These are phyloP conservation scores for Penicillium sp. DNA, from an alignment of 2,329 filamentous ascomycete genomes.

Conservation along the genomic window DNA sequence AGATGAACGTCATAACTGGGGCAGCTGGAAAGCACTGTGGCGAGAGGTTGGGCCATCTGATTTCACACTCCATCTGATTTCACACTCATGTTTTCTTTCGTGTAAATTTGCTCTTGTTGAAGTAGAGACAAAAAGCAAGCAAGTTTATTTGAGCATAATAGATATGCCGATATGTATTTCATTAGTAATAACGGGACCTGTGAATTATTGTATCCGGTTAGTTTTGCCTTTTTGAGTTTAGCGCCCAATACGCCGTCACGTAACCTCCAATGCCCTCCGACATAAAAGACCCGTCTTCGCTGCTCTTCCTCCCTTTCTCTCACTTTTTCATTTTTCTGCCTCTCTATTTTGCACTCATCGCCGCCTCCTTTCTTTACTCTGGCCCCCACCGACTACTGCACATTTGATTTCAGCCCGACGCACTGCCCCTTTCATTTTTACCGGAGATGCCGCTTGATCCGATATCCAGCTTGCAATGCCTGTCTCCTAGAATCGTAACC, in stretches of 20 bases:
- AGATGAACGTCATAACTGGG: too few species aligned
- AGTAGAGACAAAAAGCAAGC: too few species aligned
- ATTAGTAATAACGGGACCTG: background rate
- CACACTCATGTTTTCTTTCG: too few species aligned
- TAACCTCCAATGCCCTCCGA: background rate
- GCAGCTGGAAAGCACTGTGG: too few species aligned
- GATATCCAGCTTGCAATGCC: constrained; percentile 8
- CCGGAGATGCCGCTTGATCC: constrained; percentile 17
- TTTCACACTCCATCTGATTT: too few species aligned
- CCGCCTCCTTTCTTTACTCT: constrained; percentile 7
- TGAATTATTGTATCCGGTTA: background rate
- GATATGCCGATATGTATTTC: too few species aligned
- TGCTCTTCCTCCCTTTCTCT: constrained; percentile 2
- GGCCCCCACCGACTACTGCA: constrained; percentile 1
- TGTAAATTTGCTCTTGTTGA: too few species aligned
- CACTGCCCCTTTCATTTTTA: constrained; percentile 17
- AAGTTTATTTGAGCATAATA: too few species aligned
- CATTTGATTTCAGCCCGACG: background rate
- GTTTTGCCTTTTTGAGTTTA: background rate
- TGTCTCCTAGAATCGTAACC: too few species aligned
- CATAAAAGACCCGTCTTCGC: background rate
- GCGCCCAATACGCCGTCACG: background rate
- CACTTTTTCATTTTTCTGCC: constrained; percentile 3
- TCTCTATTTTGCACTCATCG: constrained; percentile 16
- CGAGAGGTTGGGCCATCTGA: too few species aligned